Percentiles rank a stretch among this genome's conserved stretches.
Conservation (phyloP, 1,284 basidiomycete species). For the Afroboletus lepidellus region DNA sequence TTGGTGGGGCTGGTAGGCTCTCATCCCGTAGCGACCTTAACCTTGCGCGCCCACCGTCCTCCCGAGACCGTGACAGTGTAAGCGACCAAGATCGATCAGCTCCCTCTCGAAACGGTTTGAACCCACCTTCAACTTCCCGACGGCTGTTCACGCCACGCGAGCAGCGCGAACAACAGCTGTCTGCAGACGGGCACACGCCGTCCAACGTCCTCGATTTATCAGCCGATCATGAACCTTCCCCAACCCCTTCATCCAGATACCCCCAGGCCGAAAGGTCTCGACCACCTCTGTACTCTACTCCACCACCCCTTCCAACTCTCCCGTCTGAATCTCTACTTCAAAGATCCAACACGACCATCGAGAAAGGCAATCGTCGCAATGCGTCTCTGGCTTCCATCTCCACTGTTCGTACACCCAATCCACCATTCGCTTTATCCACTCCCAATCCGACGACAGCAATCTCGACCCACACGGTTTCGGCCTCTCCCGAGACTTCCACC, state of each 20-base stretch:
- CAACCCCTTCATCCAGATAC: slow-evolving; percentile 55
- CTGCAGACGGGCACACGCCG: slow-evolving; percentile 14
- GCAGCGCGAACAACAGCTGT: slow-evolving; percentile 41
- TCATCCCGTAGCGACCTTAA: slow-evolving; percentile 36
- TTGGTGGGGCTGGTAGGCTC: slow-evolving; percentile 22
- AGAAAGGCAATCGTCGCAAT: slow-evolving; percentile 43
- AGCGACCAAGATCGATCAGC: slow-evolving; percentile 36
- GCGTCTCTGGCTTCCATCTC: slow-evolving; percentile 47
- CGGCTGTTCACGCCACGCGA: slow-evolving; percentile 55
- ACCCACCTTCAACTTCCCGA: slow-evolving; percentile 37
- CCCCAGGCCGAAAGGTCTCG: slow-evolving; percentile 37
- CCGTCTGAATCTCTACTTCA: slow-evolving; percentile 53
- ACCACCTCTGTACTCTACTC: slow-evolving; percentile 47
- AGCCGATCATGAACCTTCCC: slow-evolving; percentile 62
- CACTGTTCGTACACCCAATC: slow-evolving; percentile 50
- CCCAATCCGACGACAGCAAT: slow-evolving; percentile 66
- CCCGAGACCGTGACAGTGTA: slow-evolving; percentile 27
- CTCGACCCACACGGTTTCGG: slow-evolving; percentile 62
- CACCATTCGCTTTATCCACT: slow-evolving; percentile 46
- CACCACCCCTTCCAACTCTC: slow-evolving; percentile 57
- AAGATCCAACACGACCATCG: slow-evolving; percentile 29
- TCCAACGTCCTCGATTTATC: slow-evolving; percentile 39
- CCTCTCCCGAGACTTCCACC: slow-evolving; percentile 38
- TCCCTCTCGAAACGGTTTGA: slow-evolving; percentile 25
- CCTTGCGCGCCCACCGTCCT: slow-evolving; percentile 29